Conservation (phyloP, 1,284 basidiomycete species). For the Erythrobasidium hasegawianum region DNA sequence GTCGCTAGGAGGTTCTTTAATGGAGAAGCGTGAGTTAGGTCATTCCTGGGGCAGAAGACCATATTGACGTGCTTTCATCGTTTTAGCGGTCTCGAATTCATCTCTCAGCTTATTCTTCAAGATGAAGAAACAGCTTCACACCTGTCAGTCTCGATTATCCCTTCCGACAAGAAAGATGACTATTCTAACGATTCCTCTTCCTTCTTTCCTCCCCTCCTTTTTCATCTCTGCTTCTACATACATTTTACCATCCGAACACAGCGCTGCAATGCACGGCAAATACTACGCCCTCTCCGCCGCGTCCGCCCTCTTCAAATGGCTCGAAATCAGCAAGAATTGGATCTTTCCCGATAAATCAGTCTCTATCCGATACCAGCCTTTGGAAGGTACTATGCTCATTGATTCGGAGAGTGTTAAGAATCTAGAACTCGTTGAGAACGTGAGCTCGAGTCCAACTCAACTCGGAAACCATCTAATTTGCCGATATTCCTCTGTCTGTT, state of each 20-base stretch:
- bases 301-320: conserved; percentile 77
- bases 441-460: conserved; percentile 48
- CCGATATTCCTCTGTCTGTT: conserved; percentile 39
- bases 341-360: conserved; percentile 68
- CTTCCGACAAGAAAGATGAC: too few relatives aligned
- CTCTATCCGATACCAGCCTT: conserved; percentile 69
- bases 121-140: conserved; percentile 37
- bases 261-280: conserved; percentile 51
- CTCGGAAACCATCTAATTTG: neutral
- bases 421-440: conserved; percentile 81
- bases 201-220: neutral
- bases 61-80: too few relatives aligned
- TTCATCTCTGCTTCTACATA: neutral
- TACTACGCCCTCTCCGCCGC: conserved; percentile 81
- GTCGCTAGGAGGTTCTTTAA: conserved; percentile 10
- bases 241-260: too few relatives aligned
- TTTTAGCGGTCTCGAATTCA: conserved; percentile 39
- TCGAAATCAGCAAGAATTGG: conserved; percentile 63
- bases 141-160: conserved; percentile 11
- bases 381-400: conserved; percentile 82
- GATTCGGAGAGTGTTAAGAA: conserved; percentile 80
- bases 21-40: conserved; percentile 4
- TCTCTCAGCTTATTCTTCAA: conserved; percentile 38
- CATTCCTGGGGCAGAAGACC: too few relatives aligned
- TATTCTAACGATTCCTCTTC: conserved; percentile 15